Base-by-base conservation (phyloP, 495 filamentous ascomycete species). In the Podospora pseudoanserina region DNA sequence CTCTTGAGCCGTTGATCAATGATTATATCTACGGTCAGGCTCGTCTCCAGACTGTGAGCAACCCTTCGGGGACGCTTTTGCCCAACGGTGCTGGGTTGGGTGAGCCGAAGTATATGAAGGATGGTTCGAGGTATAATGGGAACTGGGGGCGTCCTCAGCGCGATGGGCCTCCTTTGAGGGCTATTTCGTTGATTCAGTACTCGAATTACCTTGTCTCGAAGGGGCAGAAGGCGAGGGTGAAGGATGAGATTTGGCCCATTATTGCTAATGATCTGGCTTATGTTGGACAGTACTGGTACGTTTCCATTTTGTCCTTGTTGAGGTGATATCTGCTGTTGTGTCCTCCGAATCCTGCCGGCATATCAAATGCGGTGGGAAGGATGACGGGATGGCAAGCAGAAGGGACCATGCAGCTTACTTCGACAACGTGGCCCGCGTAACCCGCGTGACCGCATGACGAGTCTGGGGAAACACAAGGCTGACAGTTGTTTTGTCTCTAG, bases 141-240 rank as follows among this genome's bases (percentile, higher is more conserved):
- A 75, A 73, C 65, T 73, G 68, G 70, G 74, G 74, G 1, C 84
- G 89, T 0, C 89, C 89, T 7, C 89, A 92, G 74, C 83, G 83
- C 4, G 89, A 91, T 70, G 89, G 89, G 0, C 89, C 89, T 7
- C 85, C 89, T 0, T 80, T 91, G 59, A 77, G 89, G 65, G 89
- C 89, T 0, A 87, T 84, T 18, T 84, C 88, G 0, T 68, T 80
- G 64, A 80, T 76, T 26, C 70, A 75, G 54, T 84, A 84, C 66
- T 74, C 77, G 54, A 75, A 79, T 32, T 83, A 76, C 69, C 76
- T 85, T 3, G 70, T 84, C 49, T 63, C 67, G 11, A 79, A 84
- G 56, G 83, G 81, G 6, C 74, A 83, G 59, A 70, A 28, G 28
- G 66, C 76, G n/a, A 76, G 76, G 53, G 73, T 78, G 66, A 73